phyloP scores from a whole-genome alignment of 371 early-diverging fungal genomes.

The Rhizopus arrhizus region DNA sequence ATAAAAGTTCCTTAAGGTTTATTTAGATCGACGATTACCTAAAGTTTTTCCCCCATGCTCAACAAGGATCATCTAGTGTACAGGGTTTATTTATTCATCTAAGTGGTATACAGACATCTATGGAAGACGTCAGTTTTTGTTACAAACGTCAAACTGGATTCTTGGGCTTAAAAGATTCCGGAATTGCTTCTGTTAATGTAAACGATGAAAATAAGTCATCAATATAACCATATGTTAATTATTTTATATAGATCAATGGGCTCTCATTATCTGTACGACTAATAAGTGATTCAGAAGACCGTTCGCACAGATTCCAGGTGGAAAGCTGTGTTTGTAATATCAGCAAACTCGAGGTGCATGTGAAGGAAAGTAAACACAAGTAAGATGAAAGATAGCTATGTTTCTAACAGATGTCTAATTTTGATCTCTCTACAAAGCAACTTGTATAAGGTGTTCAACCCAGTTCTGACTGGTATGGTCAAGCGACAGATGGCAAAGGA shows the following conservation, averaged over 20 bases:
- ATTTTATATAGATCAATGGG: slow-evolving; percentile 49
- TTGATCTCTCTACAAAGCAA: too few species aligned
- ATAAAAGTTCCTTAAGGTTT: background rate
- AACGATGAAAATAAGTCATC: slow-evolving; percentile 2
- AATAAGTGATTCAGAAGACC: slow-evolving; percentile 34
- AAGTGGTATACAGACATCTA: slow-evolving; percentile 31
- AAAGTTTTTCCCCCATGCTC: slow-evolving; percentile 37
- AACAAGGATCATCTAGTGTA: slow-evolving; percentile 46
- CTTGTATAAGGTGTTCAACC: slow-evolving; percentile 49
- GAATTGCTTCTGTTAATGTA: slow-evolving; percentile 52
- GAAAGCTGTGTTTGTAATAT: slow-evolving; percentile 42
- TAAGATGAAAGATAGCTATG: slow-evolving; percentile 18
- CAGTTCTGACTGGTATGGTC: slow-evolving; percentile 50
- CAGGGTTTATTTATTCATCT: slow-evolving; percentile 32
- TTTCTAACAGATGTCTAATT: slow-evolving; percentile 21
- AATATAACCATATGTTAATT: background rate
- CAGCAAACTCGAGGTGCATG: slow-evolving; percentile 53
- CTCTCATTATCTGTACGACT: slow-evolving; percentile 42
- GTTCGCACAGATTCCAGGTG: slow-evolving; percentile 34
- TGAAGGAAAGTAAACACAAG: slow-evolving; percentile 52
- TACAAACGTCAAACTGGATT: slow-evolving; percentile 63
- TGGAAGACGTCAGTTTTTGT: slow-evolving; percentile 58
- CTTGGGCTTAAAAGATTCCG: slow-evolving; percentile 55
- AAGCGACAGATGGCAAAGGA: slow-evolving; percentile 53
- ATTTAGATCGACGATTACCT: slow-evolving; percentile 35